A percentile compares a stretch with the other conserved stretches of the same genome.
phyloP scores from a whole-genome alignment of 306 rosid species.

The Inga oerstediana region DNA sequence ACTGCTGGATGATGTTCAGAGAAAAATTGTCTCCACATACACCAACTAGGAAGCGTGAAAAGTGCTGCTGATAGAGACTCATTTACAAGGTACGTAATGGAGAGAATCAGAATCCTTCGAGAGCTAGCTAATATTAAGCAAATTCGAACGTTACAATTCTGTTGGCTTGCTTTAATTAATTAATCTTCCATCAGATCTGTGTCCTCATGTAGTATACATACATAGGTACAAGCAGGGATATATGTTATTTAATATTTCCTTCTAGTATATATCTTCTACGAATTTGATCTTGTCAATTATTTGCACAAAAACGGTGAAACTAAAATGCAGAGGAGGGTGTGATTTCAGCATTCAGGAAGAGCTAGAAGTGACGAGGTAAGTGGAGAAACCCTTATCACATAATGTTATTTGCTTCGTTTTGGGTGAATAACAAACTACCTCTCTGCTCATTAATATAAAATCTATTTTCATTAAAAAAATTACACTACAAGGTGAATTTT shows the following conservation, averaged over 20 bases:
- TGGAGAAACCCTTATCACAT: background rate
- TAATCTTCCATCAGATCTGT: background rate
- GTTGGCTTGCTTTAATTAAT: background rate
- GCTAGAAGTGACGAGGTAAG: background rate
- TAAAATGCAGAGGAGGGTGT: background rate
- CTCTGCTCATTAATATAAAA: no score
- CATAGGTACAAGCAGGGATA: background rate
- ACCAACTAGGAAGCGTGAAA: background rate
- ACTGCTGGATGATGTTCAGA: background rate
- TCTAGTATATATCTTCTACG: background rate
- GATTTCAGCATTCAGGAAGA: background rate
- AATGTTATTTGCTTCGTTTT: background rate
- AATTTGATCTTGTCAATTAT: background rate
- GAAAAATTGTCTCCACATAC: background rate
- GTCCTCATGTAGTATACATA: background rate
- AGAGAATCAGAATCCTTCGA: constrained; percentile 42
- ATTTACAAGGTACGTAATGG: constrained; percentile 18
- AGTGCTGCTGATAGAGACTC: constrained; percentile 27
- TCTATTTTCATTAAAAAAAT: no score
- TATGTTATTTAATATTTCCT: background rate
- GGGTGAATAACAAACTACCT: no score
- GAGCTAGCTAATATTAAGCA: background rate
- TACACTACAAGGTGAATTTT: no score
- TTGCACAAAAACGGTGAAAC: background rate
- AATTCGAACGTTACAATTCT: no score